These are phyloP conservation scores for Tympanopsis confertula DNA, from an alignment of 2,329 filamentous ascomycete species.

Conservation along the genomic window DNA sequence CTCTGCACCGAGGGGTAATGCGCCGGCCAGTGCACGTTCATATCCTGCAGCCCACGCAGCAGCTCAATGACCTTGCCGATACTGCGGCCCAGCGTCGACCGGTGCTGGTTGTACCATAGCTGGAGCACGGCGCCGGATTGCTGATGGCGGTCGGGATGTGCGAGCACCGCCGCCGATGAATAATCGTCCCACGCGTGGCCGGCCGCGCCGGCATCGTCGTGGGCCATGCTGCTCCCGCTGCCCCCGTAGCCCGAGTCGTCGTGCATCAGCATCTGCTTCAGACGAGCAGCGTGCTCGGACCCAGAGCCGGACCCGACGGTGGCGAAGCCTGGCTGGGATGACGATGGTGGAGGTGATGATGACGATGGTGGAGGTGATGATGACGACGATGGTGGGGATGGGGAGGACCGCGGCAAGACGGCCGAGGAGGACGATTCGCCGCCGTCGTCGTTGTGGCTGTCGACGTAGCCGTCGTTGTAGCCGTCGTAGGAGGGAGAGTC, in stretches of 20 bases:
- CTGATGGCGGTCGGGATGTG: constrained; percentile 14
- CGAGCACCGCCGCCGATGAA: background rate
- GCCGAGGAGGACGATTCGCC: too few species aligned
- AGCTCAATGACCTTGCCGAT: constrained; percentile 80
- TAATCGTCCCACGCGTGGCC: constrained; percentile 6
- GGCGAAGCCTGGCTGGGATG: constrained; percentile 41
- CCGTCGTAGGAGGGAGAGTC: background rate
- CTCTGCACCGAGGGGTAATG: constrained; percentile 81
- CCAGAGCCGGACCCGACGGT: constrained; percentile 49
- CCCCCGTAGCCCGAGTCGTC: constrained; percentile 63
- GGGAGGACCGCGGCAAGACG: too few species aligned
- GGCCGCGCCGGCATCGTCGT: constrained; percentile 7
- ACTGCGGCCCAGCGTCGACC: constrained; percentile 72
- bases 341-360: constrained; percentile 13
- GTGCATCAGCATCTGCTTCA: constrained; percentile 46
- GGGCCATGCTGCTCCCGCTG: constrained; percentile 33
- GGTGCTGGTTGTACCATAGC: constrained; percentile 87
- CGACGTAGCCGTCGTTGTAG: too few species aligned
- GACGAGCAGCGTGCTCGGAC: constrained; percentile 44
- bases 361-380: too few species aligned
- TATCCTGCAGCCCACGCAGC: constrained; percentile 71
- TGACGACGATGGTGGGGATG: too few species aligned
- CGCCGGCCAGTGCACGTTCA: constrained; percentile 85
- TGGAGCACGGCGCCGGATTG: constrained; percentile 19
- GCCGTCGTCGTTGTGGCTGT: too few species aligned